phyloP scores from a whole-genome alignment of 495 filamentous ascomycete species.

The Daldinia concentrica region DNA sequence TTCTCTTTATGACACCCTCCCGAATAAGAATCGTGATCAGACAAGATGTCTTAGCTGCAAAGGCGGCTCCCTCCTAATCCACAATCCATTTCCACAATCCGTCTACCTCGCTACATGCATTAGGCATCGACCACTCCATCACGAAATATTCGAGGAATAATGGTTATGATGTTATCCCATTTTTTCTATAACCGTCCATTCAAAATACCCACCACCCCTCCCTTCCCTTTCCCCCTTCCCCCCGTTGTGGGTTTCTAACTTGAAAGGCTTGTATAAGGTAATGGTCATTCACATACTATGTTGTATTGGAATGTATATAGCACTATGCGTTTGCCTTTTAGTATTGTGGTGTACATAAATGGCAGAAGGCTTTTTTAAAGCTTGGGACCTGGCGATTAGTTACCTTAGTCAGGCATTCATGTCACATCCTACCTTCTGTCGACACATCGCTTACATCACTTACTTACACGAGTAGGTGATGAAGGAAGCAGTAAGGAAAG shows the following conservation, averaged over 20 bases:
- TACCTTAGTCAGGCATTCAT: constrained; percentile 9
- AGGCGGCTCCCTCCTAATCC: background rate
- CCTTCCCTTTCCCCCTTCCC: background rate
- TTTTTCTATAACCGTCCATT: background rate
- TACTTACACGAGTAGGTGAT: constrained; percentile 4
- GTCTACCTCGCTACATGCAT: background rate
- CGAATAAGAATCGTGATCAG: constrained; percentile 9
- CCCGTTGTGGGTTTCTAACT: constrained; percentile 1
- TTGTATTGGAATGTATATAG: constrained; percentile 26
- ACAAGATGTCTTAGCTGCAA: constrained; percentile 13
- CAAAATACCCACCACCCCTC: background rate
- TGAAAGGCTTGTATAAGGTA: background rate
- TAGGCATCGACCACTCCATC: background rate
- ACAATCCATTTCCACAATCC: background rate
- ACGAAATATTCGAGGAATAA: constrained; percentile 8
- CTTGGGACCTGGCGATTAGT: constrained; percentile 11
- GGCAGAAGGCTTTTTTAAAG: constrained; percentile 5
- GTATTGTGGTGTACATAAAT: constrained; percentile 6
- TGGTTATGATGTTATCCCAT: constrained; percentile 3
- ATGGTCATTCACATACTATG: background rate
- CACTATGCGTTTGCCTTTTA: constrained; percentile 1
- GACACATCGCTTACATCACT: constrained; percentile 8
- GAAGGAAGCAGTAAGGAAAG: constrained; percentile 14
- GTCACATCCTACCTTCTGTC: constrained; percentile 3
- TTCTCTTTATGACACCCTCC: constrained; percentile 4